Base-by-base conservation (phyloP, 495 filamentous ascomycete species). In the Aspergillus asperescens region DNA sequence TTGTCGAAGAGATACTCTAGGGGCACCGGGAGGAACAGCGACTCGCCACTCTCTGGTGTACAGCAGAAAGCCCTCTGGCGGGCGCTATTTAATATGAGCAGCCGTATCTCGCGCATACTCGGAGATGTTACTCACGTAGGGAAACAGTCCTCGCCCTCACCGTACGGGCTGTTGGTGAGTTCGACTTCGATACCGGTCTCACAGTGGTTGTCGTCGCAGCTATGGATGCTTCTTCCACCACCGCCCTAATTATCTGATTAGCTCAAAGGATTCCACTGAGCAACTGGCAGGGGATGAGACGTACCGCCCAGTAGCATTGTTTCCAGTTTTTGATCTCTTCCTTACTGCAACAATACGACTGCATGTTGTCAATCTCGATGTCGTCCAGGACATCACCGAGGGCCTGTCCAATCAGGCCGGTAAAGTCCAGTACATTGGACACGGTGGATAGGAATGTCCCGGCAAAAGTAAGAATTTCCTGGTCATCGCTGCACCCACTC, bases 1-100 rank as follows among this genome's bases (percentile, higher is more conserved):
- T 66, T 43, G 5, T 40, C 15, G 40, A 73, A 71, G 6, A 71
- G 58, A 18, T 68, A 52, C 10, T 69, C 63, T 8, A 71, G 50
- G 2, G 61, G 49, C 2, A 72, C 66, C 4, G 67, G 67, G 1
- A 67, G 43, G 49, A 69, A 70, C 0, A 50, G 54, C 1, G 50
- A 40, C 12, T 61, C 34, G 24, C 54, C 61, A 20, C 50, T 47
- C 1, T 31, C 15, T 5, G 48, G 48, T 1, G 24, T 38, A 45
- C 66, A 69, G 50, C 66, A 69, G 51, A 65, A 69, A 5, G 52
- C 49, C 18, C 64, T 46, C 15, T 52, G 53, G 12, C 27, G 24
- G 10, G 22, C 25, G 9, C 31, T 37, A 38, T 38, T 24, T n/a
- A 16, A 5, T 10, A 37, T 37, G 5, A 37, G 34, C 34, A 16